Conservation (phyloP, 768 basidiomycete species). For the Hortiboletus campestris region DNA sequence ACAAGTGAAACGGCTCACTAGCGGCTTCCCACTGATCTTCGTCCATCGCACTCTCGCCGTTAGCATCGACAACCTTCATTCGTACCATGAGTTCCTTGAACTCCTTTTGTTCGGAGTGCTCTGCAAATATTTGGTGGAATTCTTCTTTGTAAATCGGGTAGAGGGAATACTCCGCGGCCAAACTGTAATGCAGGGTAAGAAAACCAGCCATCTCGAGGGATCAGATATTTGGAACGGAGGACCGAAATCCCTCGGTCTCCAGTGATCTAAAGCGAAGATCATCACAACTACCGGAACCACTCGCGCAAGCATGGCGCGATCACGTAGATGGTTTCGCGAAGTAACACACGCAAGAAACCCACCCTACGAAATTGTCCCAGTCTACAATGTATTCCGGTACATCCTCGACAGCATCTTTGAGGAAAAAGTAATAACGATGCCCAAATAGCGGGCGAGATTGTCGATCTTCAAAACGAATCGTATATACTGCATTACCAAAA, state of each 20-base stretch:
- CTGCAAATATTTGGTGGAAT: slow-evolving; percentile 85
- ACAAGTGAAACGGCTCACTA: slow-evolving; percentile 57
- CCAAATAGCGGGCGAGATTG: slow-evolving; percentile 68
- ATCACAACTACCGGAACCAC: not conserved
- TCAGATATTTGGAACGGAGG: not conserved
- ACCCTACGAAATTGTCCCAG: slow-evolving; percentile 92
- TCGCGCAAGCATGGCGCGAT: not conserved
- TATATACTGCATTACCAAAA: slow-evolving; percentile 92
- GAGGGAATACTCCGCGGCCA: slow-evolving; percentile 82
- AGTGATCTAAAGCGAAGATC: not conserved
- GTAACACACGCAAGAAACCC: slow-evolving; percentile 22
- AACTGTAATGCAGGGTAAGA: slow-evolving; percentile 42
- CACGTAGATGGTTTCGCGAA: not conserved
- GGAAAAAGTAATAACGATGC: slow-evolving; percentile 91
- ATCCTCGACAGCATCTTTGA: slow-evolving; percentile 93
- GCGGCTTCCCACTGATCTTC: slow-evolving; percentile 98
- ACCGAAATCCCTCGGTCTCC: not conserved
- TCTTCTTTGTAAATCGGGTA: slow-evolving; percentile 75
- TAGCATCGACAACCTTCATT: slow-evolving; percentile 89
- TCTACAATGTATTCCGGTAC: slow-evolving; percentile 97
- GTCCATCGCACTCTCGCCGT: slow-evolving; percentile 90
- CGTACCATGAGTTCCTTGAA: slow-evolving; percentile 79
- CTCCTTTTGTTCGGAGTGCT: slow-evolving; percentile 76
- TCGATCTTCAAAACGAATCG: slow-evolving; percentile 79
- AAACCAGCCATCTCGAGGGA: not conserved